These are phyloP conservation scores for Leptographium procerum DNA, from an alignment of 2,329 filamentous ascomycete genomes.

Conservation along the genomic window DNA sequence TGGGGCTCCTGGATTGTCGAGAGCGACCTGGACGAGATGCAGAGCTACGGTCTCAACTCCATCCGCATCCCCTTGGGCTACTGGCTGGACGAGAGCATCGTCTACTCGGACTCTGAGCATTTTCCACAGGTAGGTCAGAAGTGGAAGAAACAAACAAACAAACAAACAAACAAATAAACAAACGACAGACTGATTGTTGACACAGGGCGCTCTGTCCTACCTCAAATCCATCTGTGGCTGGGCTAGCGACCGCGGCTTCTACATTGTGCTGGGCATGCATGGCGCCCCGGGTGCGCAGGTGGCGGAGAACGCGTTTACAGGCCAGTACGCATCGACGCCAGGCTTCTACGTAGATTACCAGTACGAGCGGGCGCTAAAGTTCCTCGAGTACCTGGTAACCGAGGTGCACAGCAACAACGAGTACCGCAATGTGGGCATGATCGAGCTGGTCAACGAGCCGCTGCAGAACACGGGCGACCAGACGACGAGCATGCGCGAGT, in stretches of 20 bases:
- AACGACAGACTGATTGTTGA: neutral
- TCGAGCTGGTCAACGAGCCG: slow-evolving; percentile 49
- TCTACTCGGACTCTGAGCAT: slow-evolving; percentile 34
- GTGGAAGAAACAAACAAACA: neutral
- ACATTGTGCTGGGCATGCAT: slow-evolving; percentile 43
- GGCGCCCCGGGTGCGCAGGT: slow-evolving; percentile 39
- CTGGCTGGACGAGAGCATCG: slow-evolving; percentile 40
- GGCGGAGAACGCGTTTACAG: slow-evolving; percentile 33
- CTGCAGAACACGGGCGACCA: slow-evolving; percentile 21
- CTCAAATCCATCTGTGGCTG: slow-evolving; percentile 34
- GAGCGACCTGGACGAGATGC: slow-evolving; percentile 36
- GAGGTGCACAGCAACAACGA: slow-evolving; percentile 35
- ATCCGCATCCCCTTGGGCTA: slow-evolving; percentile 44
- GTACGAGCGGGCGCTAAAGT: slow-evolving; percentile 42
- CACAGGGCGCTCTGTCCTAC: slow-evolving; percentile 29
- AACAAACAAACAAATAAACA: neutral
- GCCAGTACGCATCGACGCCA: slow-evolving; percentile 21
- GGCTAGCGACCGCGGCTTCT: slow-evolving; percentile 36
- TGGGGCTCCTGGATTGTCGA: slow-evolving; percentile 39
- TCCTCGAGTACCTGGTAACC: slow-evolving; percentile 44
- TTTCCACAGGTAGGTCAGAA: slow-evolving; percentile 27
- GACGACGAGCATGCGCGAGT: slow-evolving; percentile 20
- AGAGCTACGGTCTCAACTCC: slow-evolving; percentile 38
- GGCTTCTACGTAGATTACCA: slow-evolving; percentile 47
- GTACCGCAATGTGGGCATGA: slow-evolving; percentile 45